Evolutionary conservation across 2,329 filamentous ascomycete species (phyloP), one percentile per base, ranked within the genome.

Genomic region (Monosporascus sp.): DNA sequence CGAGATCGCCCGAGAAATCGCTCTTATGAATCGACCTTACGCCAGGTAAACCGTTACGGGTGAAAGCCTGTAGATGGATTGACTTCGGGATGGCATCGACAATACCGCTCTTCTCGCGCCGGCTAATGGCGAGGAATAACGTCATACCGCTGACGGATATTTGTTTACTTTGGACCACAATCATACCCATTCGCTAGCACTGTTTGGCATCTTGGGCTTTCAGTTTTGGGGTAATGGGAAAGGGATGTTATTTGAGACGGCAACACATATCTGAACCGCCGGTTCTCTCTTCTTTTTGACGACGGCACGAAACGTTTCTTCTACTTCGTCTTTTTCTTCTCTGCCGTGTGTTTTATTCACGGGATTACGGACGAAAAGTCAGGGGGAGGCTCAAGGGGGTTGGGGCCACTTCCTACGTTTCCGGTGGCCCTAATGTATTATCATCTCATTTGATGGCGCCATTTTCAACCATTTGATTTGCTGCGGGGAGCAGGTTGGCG

Each of bases 11-110:
- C 81, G 91, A 60, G 93, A 97, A 71, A 92, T 99, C 60, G 92
- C 94, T 5, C 77, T 93, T 27, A 95, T 99, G 90, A 99, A 99
- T 68, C 86, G 89, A 63, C 94, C 94, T 17, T 97, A 97, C 71
- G 87, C 89, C 18, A 78, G 88, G 70, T 89, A 64, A 71, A 35
- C 11, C 31, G 5, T 35, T 35, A 11, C 31, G 14, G 31, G 31
- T 14, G 31, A 35, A 14, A 35, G 31, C 31, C 31, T 14, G 31
- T 11, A 5, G 11, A 15, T 47, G 15, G 9, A 15, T 31, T 24
- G 17, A 31, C 41, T 14, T 35, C 31, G 11, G 31, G 5, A 35
- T 35, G 31, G 5, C 31, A 14, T 5, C 9, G 31, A 2, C 3
- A 35, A 35, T 35, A 35, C 31, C 31, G 14, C 31, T 35, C 9